phyloP scores from a whole-genome alignment of 345 rosid genomes.

The Eucalyptus pauciflora region DNA sequence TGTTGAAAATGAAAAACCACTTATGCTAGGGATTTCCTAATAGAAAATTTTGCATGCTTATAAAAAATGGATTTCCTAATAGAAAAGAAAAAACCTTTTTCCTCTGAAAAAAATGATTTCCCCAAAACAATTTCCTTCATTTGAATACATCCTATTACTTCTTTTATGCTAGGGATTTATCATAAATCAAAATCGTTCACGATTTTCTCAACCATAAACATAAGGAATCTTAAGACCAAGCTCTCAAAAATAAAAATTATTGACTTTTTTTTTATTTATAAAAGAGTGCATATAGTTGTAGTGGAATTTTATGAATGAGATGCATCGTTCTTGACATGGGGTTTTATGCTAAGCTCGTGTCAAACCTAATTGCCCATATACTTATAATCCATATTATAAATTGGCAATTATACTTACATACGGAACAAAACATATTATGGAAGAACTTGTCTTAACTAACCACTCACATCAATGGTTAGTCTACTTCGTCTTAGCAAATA shows the following conservation, averaged over 20 bases:
- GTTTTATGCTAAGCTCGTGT: not conserved
- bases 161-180: not conserved
- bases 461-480: not conserved
- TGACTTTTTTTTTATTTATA: not conserved
- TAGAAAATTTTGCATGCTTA: not conserved
- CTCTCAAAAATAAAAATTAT: not conserved
- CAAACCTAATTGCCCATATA: not conserved
- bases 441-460: not conserved
- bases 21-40: not conserved
- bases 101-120: not conserved
- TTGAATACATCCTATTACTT: not conserved
- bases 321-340: not conserved
- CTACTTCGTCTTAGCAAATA: not conserved
- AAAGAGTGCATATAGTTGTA: not conserved
- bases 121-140: not conserved
- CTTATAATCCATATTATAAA: not conserved
- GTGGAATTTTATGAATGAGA: not conserved
- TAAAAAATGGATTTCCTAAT: not conserved
- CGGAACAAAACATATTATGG: not conserved
- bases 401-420: not conserved
- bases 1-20: not conserved
- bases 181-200: not conserved
- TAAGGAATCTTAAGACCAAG: not conserved
- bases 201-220: not conserved
- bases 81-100: not conserved